Base-by-base conservation (phyloP, 2,329 filamentous ascomycete species). In the Xylaria digitata region DNA sequence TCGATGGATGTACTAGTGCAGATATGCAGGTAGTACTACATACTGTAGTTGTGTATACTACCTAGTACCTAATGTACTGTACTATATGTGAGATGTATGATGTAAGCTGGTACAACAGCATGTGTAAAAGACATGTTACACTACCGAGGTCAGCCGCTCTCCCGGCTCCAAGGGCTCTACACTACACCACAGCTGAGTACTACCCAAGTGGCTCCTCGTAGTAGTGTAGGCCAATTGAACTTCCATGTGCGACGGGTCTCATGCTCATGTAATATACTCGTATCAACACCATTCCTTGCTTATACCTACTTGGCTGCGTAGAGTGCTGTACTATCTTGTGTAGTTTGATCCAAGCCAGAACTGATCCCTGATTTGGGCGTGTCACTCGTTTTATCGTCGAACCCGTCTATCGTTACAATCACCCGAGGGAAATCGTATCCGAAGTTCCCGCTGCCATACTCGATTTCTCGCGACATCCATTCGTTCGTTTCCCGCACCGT, bases 321-420 rank as follows among this genome's bases (percentile, higher is more conserved):
- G 26, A n/a, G n/a, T n/a, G n/a, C n/a, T n/a, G n/a, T n/a, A n/a
- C 9, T 26, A 6, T 40, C 4, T 15, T 15, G 13, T 40, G 4
- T 40, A 15, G 37, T 40, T 13, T 40, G 13, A 48, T 37, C 46
- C 19, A 34, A 55, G 11, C 13, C 26, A 26, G 42, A 43, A 34
- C 49, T 3, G 11, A 37, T 7, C 54, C 21, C 32, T 32, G 42
- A 30, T n/a, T 62, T 45, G 32, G 59, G 61, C 53, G 9, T n/a
- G 54, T 52, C 60, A 21, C 50, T 66, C 64, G 60, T 66, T 26
- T 66, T 60, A 50, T 30, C 13, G 13, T 43, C 30, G 32, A 34
- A 32, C 43, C 6, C 6, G 52, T 60, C 11, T 15, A n/a, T 56
- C 15, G 37, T 45, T 56, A 23, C 6, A 37, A 63, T 61, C 42